These are phyloP conservation scores for Suillus subalutaceus DNA, from an alignment of 768 basidiomycete genomes.

Conservation along the genomic window DNA sequence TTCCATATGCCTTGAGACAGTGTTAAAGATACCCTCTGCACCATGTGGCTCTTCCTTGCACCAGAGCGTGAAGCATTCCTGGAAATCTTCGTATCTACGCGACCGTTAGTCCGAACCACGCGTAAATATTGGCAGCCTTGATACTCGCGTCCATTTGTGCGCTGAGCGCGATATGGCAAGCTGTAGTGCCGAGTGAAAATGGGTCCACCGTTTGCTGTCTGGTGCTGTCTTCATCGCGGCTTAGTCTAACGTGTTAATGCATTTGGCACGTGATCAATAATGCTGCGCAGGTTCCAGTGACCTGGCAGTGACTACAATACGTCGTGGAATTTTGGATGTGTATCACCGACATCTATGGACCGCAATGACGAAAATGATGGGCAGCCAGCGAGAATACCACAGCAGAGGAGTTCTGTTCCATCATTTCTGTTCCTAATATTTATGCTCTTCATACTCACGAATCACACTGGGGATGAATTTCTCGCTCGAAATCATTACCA, in stretches of 20 bases:
- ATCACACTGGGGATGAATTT: constrained; percentile 70
- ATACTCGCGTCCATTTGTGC: constrained; percentile 56
- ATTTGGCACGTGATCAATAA: constrained; percentile 27
- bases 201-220: constrained; percentile 51
- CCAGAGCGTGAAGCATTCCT: constrained; percentile 68
- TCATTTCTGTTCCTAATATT: constrained; percentile 76
- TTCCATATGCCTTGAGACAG: constrained; percentile 74
- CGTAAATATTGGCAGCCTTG: not conserved
- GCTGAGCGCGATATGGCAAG: constrained; percentile 54
- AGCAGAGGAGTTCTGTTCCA: constrained; percentile 63
- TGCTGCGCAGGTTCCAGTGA: not conserved
- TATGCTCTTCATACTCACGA: constrained; percentile 79
- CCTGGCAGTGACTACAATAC: not conserved
- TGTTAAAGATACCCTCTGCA: constrained; percentile 61
- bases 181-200: constrained; percentile 54
- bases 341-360: constrained; percentile 27
- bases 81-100: constrained; percentile 51
- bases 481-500: constrained; percentile 65
- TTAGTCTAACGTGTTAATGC: not conserved
- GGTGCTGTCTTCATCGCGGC: constrained; percentile 20
- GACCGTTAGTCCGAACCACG: constrained; percentile 2
- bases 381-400: constrained; percentile 31
- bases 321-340: not conserved
- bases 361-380: constrained; percentile 27
- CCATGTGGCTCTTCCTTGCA: constrained; percentile 69